phyloP scores from a whole-genome alignment of 2,329 filamentous ascomycete genomes.

The Neonectria faginata region DNA sequence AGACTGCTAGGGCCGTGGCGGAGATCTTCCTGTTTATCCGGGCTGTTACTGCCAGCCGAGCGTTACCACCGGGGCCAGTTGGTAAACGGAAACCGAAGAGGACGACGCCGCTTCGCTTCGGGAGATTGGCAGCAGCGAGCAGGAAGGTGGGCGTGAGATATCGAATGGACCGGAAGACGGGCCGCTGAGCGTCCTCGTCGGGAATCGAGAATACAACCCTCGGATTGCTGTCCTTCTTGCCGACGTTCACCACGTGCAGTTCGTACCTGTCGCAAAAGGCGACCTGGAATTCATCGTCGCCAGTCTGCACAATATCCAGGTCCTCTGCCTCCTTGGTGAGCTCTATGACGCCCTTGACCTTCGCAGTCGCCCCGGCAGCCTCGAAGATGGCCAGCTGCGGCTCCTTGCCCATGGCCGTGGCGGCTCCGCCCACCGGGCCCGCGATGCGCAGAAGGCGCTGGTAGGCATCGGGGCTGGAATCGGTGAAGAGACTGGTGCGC shows the following conservation, averaged over 20 bases:
- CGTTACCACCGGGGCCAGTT: constrained; percentile 49
- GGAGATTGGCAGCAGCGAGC: constrained; percentile 68
- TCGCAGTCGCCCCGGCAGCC: constrained; percentile 61
- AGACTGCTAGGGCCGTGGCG: constrained; percentile 82
- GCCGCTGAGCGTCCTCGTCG: constrained; percentile 59
- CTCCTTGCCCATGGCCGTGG: constrained; percentile 80
- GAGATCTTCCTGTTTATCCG: constrained; percentile 76
- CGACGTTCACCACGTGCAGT: constrained; percentile 75
- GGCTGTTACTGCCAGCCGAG: constrained; percentile 63
- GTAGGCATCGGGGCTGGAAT: constrained; percentile 64
- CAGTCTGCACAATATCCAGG: constrained; percentile 74
- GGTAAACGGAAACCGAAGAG: constrained; percentile 69
- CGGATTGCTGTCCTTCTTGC: constrained; percentile 61
- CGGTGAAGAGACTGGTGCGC: constrained; percentile 64
- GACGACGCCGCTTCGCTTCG: constrained; percentile 67
- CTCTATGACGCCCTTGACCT: constrained; percentile 62
- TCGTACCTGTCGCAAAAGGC: constrained; percentile 84
- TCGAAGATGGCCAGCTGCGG: constrained; percentile 86
- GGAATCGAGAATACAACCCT: constrained; percentile 68
- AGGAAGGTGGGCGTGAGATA: constrained; percentile 70
- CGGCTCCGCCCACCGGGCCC: constrained; percentile 78
- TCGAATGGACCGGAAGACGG: constrained; percentile 68
- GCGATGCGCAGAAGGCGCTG: constrained; percentile 70
- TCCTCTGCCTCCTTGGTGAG: constrained; percentile 72
- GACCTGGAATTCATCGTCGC: constrained; percentile 73